A percentile compares a stretch with the other conserved stretches of the same genome.
These are phyloP conservation scores for Oxytropis ochrocephala DNA, from an alignment of 306 rosid species.

Conservation along the genomic window DNA sequence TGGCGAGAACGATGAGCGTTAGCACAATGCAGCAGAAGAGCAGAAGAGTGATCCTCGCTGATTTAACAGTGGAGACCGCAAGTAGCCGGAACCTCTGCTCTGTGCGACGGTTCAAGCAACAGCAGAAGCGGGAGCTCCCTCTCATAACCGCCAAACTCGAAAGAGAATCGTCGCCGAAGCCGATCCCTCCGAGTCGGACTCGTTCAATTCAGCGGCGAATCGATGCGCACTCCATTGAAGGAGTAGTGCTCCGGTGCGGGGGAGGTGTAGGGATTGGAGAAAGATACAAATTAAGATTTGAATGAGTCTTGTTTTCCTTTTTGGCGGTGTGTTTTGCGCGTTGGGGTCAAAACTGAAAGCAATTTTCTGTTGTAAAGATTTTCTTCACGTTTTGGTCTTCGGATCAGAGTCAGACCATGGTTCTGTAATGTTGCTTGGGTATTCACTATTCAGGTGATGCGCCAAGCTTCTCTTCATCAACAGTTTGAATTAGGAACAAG, in stretches of 20 bases:
- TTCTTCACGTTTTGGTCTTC: too few relatives aligned
- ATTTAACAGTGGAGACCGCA: slow-evolving; percentile 49
- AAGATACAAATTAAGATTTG: background rate
- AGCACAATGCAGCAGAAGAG: slow-evolving; percentile 56
- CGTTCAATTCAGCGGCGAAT: slow-evolving; percentile 4
- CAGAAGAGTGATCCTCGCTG: slow-evolving; percentile 59
- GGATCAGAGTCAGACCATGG: too few relatives aligned
- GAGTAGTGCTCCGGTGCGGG: background rate
- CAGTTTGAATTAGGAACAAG: too few relatives aligned
- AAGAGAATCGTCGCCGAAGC: slow-evolving; percentile 4
- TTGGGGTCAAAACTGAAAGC: too few relatives aligned
- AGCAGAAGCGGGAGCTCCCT: slow-evolving; percentile 25
- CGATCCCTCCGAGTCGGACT: slow-evolving; percentile 12
- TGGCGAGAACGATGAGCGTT: slow-evolving; percentile 38
- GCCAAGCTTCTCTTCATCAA: too few relatives aligned
- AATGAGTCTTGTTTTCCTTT: background rate
- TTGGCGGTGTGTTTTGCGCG: background rate
- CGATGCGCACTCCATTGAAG: background rate
- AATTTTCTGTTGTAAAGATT: too few relatives aligned
- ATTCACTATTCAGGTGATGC: too few relatives aligned
- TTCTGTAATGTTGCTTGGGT: too few relatives aligned
- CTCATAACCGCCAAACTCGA: slow-evolving; percentile 39
- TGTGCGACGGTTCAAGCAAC: slow-evolving; percentile 46
- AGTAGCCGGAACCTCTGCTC: slow-evolving; percentile 56
- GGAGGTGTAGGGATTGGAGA: background rate